Evolutionary conservation across 2,329 filamentous ascomycete species (phyloP).

Genomic region (Claviceps maximensis): DNA sequence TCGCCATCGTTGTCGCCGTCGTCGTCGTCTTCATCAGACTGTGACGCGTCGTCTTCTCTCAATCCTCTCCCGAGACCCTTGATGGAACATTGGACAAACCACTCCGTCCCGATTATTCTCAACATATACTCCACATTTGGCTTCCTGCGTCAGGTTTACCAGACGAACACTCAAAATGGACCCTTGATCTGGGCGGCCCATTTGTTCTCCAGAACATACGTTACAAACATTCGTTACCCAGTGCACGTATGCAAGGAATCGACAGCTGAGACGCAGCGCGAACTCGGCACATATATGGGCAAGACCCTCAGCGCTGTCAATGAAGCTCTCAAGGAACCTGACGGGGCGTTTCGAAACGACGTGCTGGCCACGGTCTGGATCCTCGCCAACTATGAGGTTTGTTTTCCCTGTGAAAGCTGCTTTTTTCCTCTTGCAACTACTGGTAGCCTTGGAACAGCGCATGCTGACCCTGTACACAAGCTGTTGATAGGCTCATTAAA

Average conservation of each 20-base stretch:
- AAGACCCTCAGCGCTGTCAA: constrained; percentile 25
- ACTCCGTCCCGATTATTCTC: constrained; percentile 26
- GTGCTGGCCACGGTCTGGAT: constrained; percentile 28
- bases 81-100: constrained; percentile 24
- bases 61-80: constrained; percentile 12
- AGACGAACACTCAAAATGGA: constrained; percentile 14
- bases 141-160: constrained; percentile 21
- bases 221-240: constrained; percentile 22
- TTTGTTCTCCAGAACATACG: constrained; percentile 26
- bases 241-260: constrained; percentile 17
- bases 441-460: no score
- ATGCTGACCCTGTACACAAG: constrained; percentile 8
- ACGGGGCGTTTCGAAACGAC: constrained; percentile 19
- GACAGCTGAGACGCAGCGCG: constrained; percentile 15
- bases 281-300: constrained; percentile 23
- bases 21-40: background rate
- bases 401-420: background rate
- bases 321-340: constrained; percentile 20
- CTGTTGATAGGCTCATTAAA: constrained; percentile 24
- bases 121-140: constrained; percentile 23
- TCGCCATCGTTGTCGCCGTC: background rate
- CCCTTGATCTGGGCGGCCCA: constrained; percentile 27
- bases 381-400: constrained; percentile 26
- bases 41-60: constrained; percentile 4
- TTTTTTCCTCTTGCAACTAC: background rate